Percentiles rank a stretch among this genome's conserved stretches.
phyloP scores from a whole-genome alignment of 805 yeast genomes.

The Cyberlindnera xylosilytica region DNA sequence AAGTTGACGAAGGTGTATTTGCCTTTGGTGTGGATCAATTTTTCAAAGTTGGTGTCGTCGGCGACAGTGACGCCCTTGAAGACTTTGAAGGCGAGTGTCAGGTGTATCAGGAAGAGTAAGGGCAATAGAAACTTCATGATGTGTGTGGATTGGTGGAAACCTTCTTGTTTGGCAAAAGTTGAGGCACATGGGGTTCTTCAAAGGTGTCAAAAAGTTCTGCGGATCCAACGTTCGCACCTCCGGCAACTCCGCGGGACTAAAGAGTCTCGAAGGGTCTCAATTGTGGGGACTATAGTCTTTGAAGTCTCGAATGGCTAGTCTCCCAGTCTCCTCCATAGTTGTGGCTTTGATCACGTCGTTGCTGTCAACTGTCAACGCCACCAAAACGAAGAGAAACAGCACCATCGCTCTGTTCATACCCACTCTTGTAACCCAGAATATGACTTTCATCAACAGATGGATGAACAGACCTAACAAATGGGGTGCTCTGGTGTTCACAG shows the following conservation, averaged over 20 bases:
- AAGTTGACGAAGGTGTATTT: conserved; percentile 30
- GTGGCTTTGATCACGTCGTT: too few relatives aligned
- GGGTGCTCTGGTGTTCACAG: conserved; percentile 15
- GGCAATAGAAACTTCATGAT: conserved; percentile 4
- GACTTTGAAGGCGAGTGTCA: conserved; percentile 7
- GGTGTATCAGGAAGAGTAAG: conserved; percentile 3
- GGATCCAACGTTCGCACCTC: neutral
- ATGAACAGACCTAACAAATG: conserved; percentile 10
- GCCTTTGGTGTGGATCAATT: conserved; percentile 17
- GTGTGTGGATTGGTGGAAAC: neutral
- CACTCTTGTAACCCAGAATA: neutral
- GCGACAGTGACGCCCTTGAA: conserved; percentile 25
- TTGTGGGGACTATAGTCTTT: too few relatives aligned
- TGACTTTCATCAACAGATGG: conserved; percentile 14
- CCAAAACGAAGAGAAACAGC: too few relatives aligned
- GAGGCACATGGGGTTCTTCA: neutral
- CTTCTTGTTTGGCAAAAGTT: too few relatives aligned
- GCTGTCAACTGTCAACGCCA: too few relatives aligned
- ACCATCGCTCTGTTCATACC: too few relatives aligned
- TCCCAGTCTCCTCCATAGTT: too few relatives aligned
- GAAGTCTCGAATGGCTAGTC: too few relatives aligned
- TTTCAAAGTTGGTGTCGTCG: conserved; percentile 21
- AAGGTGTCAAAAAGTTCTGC: neutral
- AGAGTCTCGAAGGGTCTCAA: too few relatives aligned
- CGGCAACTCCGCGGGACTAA: neutral